Base-by-base conservation (phyloP, 2,329 filamentous ascomycete genomes). In the Colletotrichum liriopes region DNA sequence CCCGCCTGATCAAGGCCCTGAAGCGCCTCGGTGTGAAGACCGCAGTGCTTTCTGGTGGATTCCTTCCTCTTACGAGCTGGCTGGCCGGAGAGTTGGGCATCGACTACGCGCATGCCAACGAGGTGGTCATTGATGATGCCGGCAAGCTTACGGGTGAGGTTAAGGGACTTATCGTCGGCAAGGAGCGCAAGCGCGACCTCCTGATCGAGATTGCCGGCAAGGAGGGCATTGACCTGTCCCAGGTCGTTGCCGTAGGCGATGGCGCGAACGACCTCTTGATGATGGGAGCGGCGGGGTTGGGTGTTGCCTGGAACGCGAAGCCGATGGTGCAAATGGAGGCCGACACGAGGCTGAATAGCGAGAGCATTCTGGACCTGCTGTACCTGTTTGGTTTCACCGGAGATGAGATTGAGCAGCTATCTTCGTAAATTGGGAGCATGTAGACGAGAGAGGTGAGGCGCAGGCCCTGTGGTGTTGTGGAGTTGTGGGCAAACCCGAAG, bases 31-130 rank as follows among this genome's bases (percentile, higher is more conserved):
- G 96, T 9, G 93, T 93, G 82, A 96, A 94, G 83, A 94, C 95
- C 1, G 96, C 95, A 0, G 96, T 99, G 6, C 84, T 98, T 41
- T 97, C 94, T 43, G 96, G 96, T 55, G 96, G 96, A 0, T 99
- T 99, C 83, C 90, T 94, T 74, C 95, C 96, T 0, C 84, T 98
- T 74, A 97, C 96, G 0, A 88, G 91, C 69, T 98, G 95, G 94
- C 89, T 98, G 45, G 95, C 94, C 20, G 86, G 86, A 51, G 87
- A 94, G 78, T 85, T 99, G 35, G 94, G 94, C 18, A 90, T 99
- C 68, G 94, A 98, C 81, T 92, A 98, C 79, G 95, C 94, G 0
- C 91, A 93, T 80, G 96, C 96, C 51, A 99, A 99, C 81, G 92
- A 96, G 77, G 92, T 96, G 0, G 88, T 91, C 20, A 86, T 93